phyloP scores from a whole-genome alignment of 106 monocot genomes.

The Hemerocallis citrina region DNA sequence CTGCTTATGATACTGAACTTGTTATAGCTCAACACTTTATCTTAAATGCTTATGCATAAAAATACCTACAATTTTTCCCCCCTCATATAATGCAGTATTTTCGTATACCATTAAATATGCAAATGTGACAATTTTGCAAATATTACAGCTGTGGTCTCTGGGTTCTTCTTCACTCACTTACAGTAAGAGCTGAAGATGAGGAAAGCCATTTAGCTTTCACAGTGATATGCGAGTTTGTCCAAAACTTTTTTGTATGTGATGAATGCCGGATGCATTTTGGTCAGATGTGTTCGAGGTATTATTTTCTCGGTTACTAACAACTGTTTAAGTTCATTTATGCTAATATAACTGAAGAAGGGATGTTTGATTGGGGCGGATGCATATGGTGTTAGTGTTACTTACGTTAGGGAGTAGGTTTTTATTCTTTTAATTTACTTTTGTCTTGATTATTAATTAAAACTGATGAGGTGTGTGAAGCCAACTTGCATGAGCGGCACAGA shows the following conservation, averaged over 20 bases:
- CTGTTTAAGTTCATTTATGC: no score
- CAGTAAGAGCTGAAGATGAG: slow-evolving; percentile 80
- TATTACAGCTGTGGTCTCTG: slow-evolving; percentile 89
- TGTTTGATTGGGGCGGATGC: no score
- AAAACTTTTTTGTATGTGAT: slow-evolving; percentile 91
- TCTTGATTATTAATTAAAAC: no score
- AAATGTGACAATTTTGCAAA: neutral
- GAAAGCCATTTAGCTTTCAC: slow-evolving; percentile 77
- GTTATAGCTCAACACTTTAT: neutral
- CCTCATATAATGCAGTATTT: neutral
- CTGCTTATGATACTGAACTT: neutral
- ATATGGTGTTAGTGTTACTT: no score
- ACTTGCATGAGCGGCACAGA: no score
- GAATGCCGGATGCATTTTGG: slow-evolving; percentile 90
- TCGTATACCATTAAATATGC: no score
- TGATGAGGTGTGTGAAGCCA: no score
- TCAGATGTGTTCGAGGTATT: slow-evolving; percentile 81
- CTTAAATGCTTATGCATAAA: neutral
- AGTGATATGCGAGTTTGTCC: slow-evolving; percentile 78
- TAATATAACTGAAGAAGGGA: no score
- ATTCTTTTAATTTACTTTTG: no score
- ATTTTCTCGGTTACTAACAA: no score
- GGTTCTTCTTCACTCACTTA: slow-evolving; percentile 84
- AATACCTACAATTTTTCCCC: no score
- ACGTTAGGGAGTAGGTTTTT: no score